These are phyloP conservation scores for Petunia hybrid DNA, from an alignment of 305 asterid species.

Conservation along the genomic window DNA sequence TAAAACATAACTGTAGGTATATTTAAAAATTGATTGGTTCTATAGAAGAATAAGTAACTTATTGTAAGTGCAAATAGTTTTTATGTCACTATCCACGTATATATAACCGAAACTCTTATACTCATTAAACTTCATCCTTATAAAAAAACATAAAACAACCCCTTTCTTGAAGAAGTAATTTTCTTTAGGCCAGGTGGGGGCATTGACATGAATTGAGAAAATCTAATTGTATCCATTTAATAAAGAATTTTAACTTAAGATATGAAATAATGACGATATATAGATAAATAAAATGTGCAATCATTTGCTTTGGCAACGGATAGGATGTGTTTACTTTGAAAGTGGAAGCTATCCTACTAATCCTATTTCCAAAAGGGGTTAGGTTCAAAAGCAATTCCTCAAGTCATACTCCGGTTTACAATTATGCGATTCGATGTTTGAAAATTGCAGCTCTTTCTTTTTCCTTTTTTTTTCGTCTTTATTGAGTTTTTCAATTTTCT, in stretches of 20 bases:
- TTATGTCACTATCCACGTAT: no score
- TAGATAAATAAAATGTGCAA: conserved; percentile 12
- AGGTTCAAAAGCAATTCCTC: conserved; percentile 23
- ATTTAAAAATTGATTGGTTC: no score
- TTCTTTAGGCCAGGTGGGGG: not conserved
- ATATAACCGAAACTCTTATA: no score
- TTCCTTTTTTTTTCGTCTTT: not conserved
- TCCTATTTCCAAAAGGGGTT: conserved; percentile 23
- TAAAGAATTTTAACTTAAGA: conserved; percentile 2
- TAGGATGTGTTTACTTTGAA: conserved; percentile 6
- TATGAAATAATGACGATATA: not conserved
- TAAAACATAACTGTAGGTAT: no score
- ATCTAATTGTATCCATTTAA: not conserved
- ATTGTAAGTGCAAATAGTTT: no score
- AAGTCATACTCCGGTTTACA: not conserved
- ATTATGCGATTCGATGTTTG: not conserved
- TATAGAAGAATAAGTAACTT: no score
- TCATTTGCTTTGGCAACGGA: conserved; percentile 16
- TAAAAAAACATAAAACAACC: not conserved
- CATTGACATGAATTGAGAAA: not conserved
- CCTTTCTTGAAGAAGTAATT: not conserved
- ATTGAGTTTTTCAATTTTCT: not conserved
- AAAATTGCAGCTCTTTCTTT: not conserved
- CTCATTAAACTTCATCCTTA: no score
- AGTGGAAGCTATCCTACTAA: not conserved